Evolutionary conservation across 2,329 filamentous ascomycete species (phyloP), one percentile per base, ranked within the genome.

Genomic region (Tolypocladium ovalisporum): DNA sequence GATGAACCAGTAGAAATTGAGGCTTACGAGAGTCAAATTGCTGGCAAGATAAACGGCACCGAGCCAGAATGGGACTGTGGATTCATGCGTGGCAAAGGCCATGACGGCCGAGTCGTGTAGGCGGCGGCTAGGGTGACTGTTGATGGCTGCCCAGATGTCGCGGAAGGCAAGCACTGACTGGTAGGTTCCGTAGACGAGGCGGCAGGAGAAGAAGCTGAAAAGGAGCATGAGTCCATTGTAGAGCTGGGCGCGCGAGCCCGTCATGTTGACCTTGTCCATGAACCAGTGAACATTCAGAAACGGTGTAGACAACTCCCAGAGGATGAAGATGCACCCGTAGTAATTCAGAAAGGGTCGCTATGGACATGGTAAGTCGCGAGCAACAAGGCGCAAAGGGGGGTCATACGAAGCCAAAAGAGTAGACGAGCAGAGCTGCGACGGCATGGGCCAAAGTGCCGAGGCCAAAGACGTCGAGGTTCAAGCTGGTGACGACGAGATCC

Each of bases 271-370:
- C 76, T 95, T 95, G 73, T 95, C 90, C 73, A 88, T 89, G 76
- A 94, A 94, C 90, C 90, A 95, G 76, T 95, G 90, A 68, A 93
- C 82, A 69, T 95, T 95, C 58, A 94, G 79, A 71, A 94, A 92
- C 9, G 89, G 89, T 5, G 87, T 88, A 32, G 88, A 92, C 42
- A 95, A 81, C 72, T 95, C 90, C 82, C 91, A 95, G 58, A 94
- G 85, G 66, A 95, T 89, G 72, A 95, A 95, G 59, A 84, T 83
- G 57, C 82, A 81, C 57, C 82, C 87, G 72, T 94, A 95, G 76
- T 86, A 92, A 75, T 93, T 92, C 62, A 92, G 79, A 66, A 93
- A 92, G 2, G 90, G 90, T 59, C 88, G 81, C 89, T 94, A 67
- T 35, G 5, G 19, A 57, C 39, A 52, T 39, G 39, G 35, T 29